Evolutionary conservation across 495 filamentous ascomycete species (phyloP).

Genomic region (Aspergillus panamensis): DNA sequence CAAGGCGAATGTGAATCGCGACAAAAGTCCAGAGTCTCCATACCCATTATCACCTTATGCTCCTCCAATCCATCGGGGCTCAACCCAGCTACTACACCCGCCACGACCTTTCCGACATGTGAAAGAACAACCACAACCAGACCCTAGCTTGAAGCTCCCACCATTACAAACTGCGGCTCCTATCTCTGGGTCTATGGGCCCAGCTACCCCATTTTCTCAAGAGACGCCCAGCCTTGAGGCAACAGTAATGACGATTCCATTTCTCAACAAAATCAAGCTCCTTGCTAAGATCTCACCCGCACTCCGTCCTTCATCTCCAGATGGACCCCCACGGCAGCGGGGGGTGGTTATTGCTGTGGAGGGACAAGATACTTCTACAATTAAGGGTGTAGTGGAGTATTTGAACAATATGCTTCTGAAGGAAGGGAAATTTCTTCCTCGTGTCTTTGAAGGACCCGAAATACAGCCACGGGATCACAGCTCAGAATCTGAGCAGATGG

Average conservation of each 20-base stretch:
- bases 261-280: conserved; percentile 65
- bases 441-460: conserved; percentile 49
- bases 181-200: conserved; percentile 23
- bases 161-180: conserved; percentile 51
- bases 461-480: conserved; percentile 28
- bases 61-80: conserved; percentile 29
- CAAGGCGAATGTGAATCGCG: conserved; percentile 30
- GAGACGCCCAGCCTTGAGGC: conserved; percentile 54
- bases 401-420: conserved; percentile 58
- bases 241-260: conserved; percentile 71
- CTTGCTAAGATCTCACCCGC: conserved; percentile 67
- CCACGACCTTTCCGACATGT: conserved; percentile 27
- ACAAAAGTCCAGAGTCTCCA: conserved; percentile 35
- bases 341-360: conserved; percentile 84
- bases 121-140: conserved; percentile 28
- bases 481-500: conserved; percentile 34
- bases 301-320: conserved; percentile 43
- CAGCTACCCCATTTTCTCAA: conserved; percentile 30
- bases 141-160: conserved; percentile 52
- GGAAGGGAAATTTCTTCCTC: conserved; percentile 56
- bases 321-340: conserved; percentile 46
- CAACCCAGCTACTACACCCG: conserved; percentile 39
- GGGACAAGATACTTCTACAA: conserved; percentile 55
- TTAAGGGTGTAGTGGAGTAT: conserved; percentile 55
- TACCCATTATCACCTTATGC: conserved; percentile 34